A percentile compares a stretch with the other conserved stretches of the same genome.
These are phyloP conservation scores for Pycnococcus provasolii DNA, from an alignment of 139 green algal species.

Conservation along the genomic window DNA sequence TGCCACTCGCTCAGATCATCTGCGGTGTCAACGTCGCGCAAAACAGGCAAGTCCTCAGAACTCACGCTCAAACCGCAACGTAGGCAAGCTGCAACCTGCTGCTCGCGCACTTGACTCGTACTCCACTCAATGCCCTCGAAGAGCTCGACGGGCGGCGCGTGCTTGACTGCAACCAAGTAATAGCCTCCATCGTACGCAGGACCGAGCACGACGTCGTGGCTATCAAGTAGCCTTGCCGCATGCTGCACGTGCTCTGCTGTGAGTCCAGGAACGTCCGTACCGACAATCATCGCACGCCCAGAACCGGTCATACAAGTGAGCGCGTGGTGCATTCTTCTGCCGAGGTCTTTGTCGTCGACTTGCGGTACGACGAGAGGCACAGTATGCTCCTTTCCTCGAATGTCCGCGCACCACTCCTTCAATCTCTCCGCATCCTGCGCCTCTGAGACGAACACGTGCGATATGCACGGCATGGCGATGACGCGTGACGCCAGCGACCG, in stretches of 20 bases:
- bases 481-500: background rate
- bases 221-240: background rate
- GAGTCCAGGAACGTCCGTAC: background rate
- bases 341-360: background rate
- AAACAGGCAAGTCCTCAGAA: background rate
- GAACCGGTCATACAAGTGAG: background rate
- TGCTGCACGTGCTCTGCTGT: background rate
- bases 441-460: background rate
- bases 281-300: background rate
- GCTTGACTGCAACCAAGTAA: background rate
- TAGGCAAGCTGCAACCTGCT: background rate
- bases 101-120: background rate
- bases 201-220: conserved; percentile 2
- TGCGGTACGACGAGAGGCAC: background rate
- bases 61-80: too few relatives aligned
- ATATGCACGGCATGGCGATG: background rate
- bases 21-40: background rate
- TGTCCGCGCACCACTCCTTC: background rate
- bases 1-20: background rate
- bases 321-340: background rate
- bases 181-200: background rate
- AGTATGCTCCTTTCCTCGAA: background rate
- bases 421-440: background rate
- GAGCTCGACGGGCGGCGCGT: background rate
- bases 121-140: conserved; percentile 2